Conservation (phyloP, 2,329 filamentous ascomycete genomes). For the Colletotrichum plurivorum region DNA sequence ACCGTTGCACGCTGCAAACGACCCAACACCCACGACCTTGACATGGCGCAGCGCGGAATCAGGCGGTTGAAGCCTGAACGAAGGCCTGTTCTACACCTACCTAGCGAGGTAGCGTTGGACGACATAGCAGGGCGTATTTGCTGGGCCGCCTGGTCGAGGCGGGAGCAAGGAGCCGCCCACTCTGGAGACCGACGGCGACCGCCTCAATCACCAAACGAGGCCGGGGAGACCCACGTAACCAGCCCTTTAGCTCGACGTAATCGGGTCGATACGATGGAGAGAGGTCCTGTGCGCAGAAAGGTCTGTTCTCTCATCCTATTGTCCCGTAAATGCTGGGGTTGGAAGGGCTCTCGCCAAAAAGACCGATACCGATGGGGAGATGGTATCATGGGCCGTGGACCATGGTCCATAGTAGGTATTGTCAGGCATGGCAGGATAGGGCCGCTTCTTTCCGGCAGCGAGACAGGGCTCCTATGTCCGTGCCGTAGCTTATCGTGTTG, state of each 20-base stretch:
- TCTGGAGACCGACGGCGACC: background rate
- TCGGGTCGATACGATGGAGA: constrained; percentile 7
- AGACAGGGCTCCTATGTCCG: constrained; percentile 25
- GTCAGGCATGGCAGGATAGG: background rate
- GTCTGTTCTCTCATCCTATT: constrained; percentile 24
- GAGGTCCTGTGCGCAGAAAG: constrained; percentile 25
- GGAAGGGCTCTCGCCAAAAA: background rate
- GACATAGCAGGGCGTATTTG: background rate
- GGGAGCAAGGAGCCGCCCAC: no score
- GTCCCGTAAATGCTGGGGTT: constrained; percentile 18
- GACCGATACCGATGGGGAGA: constrained; percentile 21
- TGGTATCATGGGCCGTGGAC: no score
- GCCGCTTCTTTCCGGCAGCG: background rate
- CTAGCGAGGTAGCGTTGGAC: background rate
- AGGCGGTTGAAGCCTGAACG: constrained; percentile 25
- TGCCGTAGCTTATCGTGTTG: constrained; percentile 32
- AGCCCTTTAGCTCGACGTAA: constrained; percentile 8
- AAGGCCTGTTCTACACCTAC: constrained; percentile 1
- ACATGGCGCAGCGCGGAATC: constrained; percentile 21
- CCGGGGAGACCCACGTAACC: background rate
- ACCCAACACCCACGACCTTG: constrained; percentile 3
- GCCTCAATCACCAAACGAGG: background rate
- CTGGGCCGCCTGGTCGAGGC: background rate
- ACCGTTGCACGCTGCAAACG: constrained; percentile 37
- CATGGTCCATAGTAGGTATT: no score